A percentile compares a stretch with the other conserved stretches of the same genome.
Evolutionary conservation across 345 rosid genomes (phyloP).

Genomic region (Camelina sativa): DNA sequence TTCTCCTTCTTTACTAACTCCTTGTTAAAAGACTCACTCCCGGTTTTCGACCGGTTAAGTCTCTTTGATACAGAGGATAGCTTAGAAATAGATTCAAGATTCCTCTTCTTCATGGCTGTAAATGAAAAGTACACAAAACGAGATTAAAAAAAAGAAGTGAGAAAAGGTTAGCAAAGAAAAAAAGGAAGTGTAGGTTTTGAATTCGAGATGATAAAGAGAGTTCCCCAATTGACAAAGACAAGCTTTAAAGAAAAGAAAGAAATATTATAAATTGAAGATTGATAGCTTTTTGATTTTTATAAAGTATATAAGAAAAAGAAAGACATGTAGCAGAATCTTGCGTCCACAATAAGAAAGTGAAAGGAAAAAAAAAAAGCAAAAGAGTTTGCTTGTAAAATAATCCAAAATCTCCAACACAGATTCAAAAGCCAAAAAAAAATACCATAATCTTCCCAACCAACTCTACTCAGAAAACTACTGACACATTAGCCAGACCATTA

Average conservation of each 20-base stretch:
- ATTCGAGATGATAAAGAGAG: constrained; percentile 17
- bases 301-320: constrained; percentile 7
- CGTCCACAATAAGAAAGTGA: constrained; percentile 51
- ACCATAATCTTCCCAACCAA: constrained; percentile 59
- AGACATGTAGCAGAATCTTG: constrained; percentile 52
- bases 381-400: constrained; percentile 59
- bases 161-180: background rate
- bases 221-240: constrained; percentile 21
- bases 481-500: constrained; percentile 25
- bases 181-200: constrained; percentile 22
- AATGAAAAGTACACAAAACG: constrained; percentile 38
- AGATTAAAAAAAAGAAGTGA: background rate
- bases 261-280: constrained; percentile 14
- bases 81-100: constrained; percentile 56
- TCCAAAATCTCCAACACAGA: constrained; percentile 41
- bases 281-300: constrained; percentile 19
- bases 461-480: constrained; percentile 38
- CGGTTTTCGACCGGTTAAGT: constrained; percentile 47
- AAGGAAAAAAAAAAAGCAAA: constrained; percentile 40
- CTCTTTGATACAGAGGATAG: constrained; percentile 61
- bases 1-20: constrained; percentile 51
- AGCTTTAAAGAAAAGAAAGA: constrained; percentile 31
- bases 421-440: constrained; percentile 35
- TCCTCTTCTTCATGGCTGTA: constrained; percentile 88
- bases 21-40: constrained; percentile 46